Conservation (phyloP, 805 yeast genomes). For the Tanozyma kutaoensis region DNA sequence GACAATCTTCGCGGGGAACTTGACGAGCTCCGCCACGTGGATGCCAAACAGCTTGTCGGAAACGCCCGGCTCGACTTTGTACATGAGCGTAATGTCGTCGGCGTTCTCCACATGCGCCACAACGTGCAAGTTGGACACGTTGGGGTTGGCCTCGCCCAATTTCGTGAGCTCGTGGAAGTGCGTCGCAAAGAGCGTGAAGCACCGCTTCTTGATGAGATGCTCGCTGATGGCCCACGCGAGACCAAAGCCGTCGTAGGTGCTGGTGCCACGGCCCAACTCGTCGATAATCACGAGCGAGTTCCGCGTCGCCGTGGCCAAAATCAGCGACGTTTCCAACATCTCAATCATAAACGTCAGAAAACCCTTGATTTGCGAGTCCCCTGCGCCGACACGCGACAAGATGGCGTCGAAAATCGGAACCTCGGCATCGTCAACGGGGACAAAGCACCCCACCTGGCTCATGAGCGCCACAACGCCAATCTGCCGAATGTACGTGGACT, state of each 20-base stretch:
- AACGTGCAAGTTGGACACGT: slow-evolving; percentile 79
- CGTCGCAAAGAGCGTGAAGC: slow-evolving; percentile 88
- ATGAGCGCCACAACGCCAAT: slow-evolving; percentile 75
- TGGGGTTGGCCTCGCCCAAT: slow-evolving; percentile 43
- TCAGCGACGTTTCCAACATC: slow-evolving; percentile 88
- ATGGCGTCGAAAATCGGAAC: slow-evolving; percentile 81
- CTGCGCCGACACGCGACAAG: slow-evolving; percentile 96
- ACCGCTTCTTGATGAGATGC: slow-evolving; percentile 55
- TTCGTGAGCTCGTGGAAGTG: slow-evolving; percentile 94
- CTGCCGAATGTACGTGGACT: slow-evolving; percentile 85
- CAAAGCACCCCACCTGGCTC: slow-evolving; percentile 84
- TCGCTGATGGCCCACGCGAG: slow-evolving; percentile 95
- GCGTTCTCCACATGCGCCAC: slow-evolving; percentile 66
- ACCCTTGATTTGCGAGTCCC: slow-evolving; percentile 94
- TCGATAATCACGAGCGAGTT: slow-evolving; percentile 82
- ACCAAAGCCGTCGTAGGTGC: slow-evolving; percentile 91
- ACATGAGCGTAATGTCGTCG: slow-evolving; percentile 71
- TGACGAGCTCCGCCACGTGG: slow-evolving; percentile 92
- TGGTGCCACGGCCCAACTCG: slow-evolving; percentile 90
- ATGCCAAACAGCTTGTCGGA: slow-evolving; percentile 95
- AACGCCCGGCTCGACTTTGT: slow-evolving; percentile 93
- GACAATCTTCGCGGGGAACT: slow-evolving; percentile 81
- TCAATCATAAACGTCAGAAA: slow-evolving; percentile 95
- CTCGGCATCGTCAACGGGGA: slow-evolving; percentile 71
- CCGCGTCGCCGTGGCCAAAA: slow-evolving; percentile 63